Evolutionary conservation across 176 grass and related monocot genomes (phyloP), one percentile per base, ranked within the genome.

Genomic region (Oryza officinalis): DNA sequence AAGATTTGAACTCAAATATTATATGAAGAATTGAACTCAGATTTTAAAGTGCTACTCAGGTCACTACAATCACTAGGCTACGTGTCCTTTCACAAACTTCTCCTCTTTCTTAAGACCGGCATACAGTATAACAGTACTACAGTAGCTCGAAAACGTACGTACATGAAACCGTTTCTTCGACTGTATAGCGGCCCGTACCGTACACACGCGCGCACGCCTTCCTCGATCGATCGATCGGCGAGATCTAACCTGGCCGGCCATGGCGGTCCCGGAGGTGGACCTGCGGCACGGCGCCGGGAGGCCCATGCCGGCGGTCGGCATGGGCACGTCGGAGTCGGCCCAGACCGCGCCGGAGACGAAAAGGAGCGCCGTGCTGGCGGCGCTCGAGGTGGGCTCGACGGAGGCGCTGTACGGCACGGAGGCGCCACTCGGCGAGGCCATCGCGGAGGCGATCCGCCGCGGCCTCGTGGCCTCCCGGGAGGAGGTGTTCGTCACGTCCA

Each of bases 401-500:
- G 32, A 3, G 32, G 32, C 32, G 32, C 32, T 33, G 32, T 33
- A 33, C 32, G 32, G 32, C 32, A 33, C 32, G 32, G 32, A 92
- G 80, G 33, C 12, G 27, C 22, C 82, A 18, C 28, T 95, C 30
- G 88, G 85, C 60, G 80, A 87, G 3, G 93, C 85, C 60, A 59
- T 88, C 25, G 35, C 81, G 3, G 79, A 83, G 61, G 93, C 93
- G 0, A 9, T 70, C 5, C 54, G 35, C 0, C 74, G 85, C 31
- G 90, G 85, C 10, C 80, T 95, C 20, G 17, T 95, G 10, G 28
- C 14, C 33, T 86, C 87, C 59, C 85, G 90, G 28, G 82, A 83
- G 20, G 90, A 88, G 83, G 54, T 92, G 71, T 95, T 95, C 90
- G n/a, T 92, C 33, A 96, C 90, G 25, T 86, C 90, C 86, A 95